A percentile compares a stretch with the other conserved stretches of the same genome.
These are phyloP conservation scores for Penicillium brasilianum DNA, from an alignment of 2,329 filamentous ascomycete genomes.

Conservation along the genomic window DNA sequence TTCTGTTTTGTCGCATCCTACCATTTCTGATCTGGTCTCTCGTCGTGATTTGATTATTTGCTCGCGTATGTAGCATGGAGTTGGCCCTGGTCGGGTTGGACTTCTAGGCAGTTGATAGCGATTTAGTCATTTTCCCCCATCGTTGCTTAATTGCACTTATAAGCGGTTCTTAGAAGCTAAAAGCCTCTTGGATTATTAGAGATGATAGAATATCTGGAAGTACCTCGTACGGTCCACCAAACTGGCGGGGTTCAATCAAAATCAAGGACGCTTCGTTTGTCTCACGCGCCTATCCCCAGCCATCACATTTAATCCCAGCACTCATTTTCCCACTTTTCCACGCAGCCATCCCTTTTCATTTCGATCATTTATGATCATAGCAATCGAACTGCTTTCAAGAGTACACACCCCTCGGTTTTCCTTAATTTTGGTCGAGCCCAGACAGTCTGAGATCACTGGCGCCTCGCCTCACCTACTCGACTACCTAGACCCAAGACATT, in stretches of 20 bases:
- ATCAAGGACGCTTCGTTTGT: background rate
- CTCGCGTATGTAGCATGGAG: constrained; percentile 18
- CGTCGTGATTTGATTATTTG: background rate
- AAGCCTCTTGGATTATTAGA: background rate
- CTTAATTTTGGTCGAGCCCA: background rate
- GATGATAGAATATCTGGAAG: background rate
- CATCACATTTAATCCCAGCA: constrained; percentile 4
- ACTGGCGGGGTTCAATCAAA: background rate
- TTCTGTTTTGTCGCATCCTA: background rate
- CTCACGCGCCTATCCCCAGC: background rate
- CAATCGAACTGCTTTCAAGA: background rate
- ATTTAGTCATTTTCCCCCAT: background rate
- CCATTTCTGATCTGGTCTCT: background rate
- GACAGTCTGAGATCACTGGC: too few relatives aligned
- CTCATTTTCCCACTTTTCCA: background rate
- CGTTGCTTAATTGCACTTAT: background rate
- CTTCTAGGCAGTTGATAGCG: constrained; percentile 8
- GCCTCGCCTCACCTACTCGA: constrained; percentile 14
- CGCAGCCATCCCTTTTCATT: background rate
- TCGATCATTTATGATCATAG: background rate
- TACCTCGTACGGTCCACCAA: background rate
- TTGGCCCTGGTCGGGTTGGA: constrained; percentile 12
- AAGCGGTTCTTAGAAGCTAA: background rate
- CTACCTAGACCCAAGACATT: background rate
- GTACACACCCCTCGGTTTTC: background rate